Conservation (phyloP, 306 rosid genomes). For the Cyamopsis tetragonoloba region DNA sequence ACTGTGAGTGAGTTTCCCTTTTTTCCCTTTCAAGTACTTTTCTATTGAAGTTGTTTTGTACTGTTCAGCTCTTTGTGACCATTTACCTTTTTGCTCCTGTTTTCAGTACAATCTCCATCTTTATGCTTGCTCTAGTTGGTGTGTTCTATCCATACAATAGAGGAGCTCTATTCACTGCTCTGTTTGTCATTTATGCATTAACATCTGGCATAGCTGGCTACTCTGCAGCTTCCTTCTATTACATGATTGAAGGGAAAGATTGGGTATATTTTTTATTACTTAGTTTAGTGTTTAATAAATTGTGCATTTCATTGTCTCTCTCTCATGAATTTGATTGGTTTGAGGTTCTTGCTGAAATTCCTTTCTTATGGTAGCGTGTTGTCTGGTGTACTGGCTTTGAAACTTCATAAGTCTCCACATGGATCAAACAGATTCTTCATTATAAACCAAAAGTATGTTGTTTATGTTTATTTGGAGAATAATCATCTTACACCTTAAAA, state of each 20-base stretch:
- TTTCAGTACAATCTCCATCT: constrained; percentile 47
- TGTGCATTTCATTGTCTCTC: not conserved
- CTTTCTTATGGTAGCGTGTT: not conserved
- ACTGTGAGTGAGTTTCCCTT: constrained; percentile 41
- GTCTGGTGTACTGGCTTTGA: not conserved
- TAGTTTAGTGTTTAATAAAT: not conserved
- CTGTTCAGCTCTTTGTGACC: constrained; percentile 16
- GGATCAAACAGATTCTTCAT: constrained; percentile 15
- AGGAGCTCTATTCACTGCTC: constrained; percentile 51
- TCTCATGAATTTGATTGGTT: not conserved
- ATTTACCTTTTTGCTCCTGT: not conserved
- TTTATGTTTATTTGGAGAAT: no score
- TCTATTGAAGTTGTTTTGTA: not conserved
- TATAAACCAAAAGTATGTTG: not conserved
- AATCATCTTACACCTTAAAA: no score
- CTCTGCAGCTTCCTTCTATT: constrained; percentile 48
- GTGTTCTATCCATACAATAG: constrained; percentile 53
- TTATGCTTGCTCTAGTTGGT: constrained; percentile 52
- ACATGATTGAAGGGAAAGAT: constrained; percentile 46
- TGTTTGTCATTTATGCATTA: constrained; percentile 40
- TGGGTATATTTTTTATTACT: constrained; percentile 33
- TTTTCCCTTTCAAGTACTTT: constrained; percentile 11
- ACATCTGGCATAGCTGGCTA: constrained; percentile 50
- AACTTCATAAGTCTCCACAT: not conserved
- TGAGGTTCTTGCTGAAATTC: not conserved